Evolutionary conservation across 176 grass and related monocot species (phyloP), one percentile per base, ranked within the genome.

Genomic region (Leersia perrieri): DNA sequence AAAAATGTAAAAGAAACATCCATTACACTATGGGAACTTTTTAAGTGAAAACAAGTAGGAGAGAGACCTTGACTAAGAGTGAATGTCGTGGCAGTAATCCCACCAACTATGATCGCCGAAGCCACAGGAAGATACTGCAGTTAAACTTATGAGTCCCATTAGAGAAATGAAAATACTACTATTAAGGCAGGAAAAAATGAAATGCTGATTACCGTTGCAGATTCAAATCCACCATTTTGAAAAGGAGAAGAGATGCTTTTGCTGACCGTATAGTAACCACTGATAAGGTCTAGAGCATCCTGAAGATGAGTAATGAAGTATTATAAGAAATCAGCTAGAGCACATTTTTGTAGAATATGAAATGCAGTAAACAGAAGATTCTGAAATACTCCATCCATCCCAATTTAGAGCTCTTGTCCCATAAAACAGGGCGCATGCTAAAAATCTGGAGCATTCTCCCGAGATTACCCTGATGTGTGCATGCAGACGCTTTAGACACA

Each of bases 211-310:
- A 98, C 95, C 32, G 84, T 87, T 84, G 87, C 47, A 85, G 82
- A 84, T 82, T 99, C 96, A 88, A 95, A 88, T 65, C 78, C 84
- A 80, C 90, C 80, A 29, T 88, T 63, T 71, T 93, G 87, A 77
- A 93, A 95, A 77, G 82, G 91, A 80, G 89, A 93, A 22, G 90
- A 66, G 25, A 76, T 79, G 76, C 79, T 76, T 93, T 86, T 75
- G 38, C 86, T 91, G 36, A 99, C 82, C 20, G 85, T 86, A 85
- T 99, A 99, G 68, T 68, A 88, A 20, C 90, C 90, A 3, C 92
- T 91, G 65, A 99, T 91, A 68, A 99, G 88, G 87, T 95, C 96
- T 66, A 99, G 53, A 82, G 96, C 92, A 82, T 99, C 96, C 96
- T 99, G 79, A 64, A 89, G 53, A 86, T 66, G 33, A 63, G 55